Conservation (phyloP, 208 protist genomes). For the Trichomonas vaginalis region DNA sequence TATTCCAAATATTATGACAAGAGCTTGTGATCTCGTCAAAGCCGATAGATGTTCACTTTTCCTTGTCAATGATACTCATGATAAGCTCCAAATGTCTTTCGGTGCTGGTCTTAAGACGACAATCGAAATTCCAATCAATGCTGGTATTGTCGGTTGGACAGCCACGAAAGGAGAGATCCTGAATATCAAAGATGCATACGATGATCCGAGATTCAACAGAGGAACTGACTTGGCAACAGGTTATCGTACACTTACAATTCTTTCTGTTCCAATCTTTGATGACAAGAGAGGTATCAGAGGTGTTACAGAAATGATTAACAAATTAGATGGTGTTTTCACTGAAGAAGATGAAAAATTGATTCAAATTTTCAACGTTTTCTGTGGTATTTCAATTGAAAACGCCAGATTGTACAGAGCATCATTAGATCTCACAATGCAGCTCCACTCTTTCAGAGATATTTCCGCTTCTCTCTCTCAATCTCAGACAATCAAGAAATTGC, state of each 20-base stretch:
- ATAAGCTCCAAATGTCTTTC: neutral
- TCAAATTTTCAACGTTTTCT: neutral
- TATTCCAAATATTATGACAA: neutral
- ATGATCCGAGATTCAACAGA: neutral
- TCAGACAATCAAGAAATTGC: neutral
- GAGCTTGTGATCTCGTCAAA: neutral
- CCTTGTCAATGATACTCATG: neutral
- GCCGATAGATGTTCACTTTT: neutral
- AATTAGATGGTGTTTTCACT: neutral
- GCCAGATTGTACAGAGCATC: neutral
- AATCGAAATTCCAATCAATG: neutral
- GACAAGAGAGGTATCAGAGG: constrained; percentile 27
- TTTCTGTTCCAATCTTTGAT: constrained; percentile 16
- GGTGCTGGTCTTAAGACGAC: neutral
- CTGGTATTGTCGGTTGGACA: neutral
- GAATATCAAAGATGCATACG: neutral
- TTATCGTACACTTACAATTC: neutral
- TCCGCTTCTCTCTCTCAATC: neutral
- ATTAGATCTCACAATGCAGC: neutral
- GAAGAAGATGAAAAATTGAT: neutral
- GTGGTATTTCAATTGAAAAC: neutral
- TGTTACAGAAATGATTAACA: constrained; percentile 39
- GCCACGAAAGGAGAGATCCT: neutral
- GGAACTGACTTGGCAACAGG: neutral
- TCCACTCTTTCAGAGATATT: neutral